phyloP scores from a whole-genome alignment of 805 yeast species.

The Ogataea kodamae region DNA sequence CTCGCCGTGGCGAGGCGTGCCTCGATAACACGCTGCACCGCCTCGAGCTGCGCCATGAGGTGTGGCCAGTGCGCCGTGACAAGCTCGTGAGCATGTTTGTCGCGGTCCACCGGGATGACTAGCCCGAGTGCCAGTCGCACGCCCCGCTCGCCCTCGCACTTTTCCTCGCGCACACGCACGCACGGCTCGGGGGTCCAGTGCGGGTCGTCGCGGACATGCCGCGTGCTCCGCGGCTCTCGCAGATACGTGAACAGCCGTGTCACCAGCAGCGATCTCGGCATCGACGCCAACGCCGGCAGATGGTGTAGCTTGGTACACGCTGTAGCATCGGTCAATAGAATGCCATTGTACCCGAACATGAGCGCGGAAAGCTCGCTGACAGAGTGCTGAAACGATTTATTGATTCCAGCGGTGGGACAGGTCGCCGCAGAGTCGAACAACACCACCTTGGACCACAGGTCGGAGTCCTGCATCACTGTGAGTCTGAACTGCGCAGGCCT shows the following conservation, averaged over 20 bases:
- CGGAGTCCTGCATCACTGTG: constrained; percentile 47
- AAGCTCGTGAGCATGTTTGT: constrained; percentile 34
- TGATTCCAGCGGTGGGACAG: constrained; percentile 7
- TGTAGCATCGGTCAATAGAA: constrained; percentile 45
- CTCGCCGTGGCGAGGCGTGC: constrained; percentile 33
- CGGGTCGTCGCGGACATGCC: constrained; percentile 4
- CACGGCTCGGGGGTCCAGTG: constrained; percentile 45
- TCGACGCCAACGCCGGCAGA: constrained; percentile 40
- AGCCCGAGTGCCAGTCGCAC: constrained; percentile 47
- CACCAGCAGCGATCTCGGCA: constrained; percentile 40
- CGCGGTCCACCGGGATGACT: constrained; percentile 41
- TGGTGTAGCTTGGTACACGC: constrained; percentile 46
- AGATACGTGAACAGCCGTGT: constrained; percentile 42
- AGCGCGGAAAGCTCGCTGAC: constrained; percentile 44
- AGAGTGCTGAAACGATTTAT: constrained; percentile 39
- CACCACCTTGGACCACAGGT: constrained; percentile 46
- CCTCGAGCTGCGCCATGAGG: constrained; percentile 37
- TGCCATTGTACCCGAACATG: constrained; percentile 54
- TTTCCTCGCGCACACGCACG: constrained; percentile 30
- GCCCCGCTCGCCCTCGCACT: constrained; percentile 14
- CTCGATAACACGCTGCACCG: constrained; percentile 38
- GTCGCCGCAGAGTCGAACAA: constrained; percentile 43
- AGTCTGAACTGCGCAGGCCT: constrained; percentile 36
- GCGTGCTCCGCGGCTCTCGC: constrained; percentile 19
- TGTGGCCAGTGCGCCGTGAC: constrained; percentile 50